These are phyloP conservation scores for Eragrostis curvula DNA, from an alignment of 176 grass and related monocot genomes.

Conservation along the genomic window DNA sequence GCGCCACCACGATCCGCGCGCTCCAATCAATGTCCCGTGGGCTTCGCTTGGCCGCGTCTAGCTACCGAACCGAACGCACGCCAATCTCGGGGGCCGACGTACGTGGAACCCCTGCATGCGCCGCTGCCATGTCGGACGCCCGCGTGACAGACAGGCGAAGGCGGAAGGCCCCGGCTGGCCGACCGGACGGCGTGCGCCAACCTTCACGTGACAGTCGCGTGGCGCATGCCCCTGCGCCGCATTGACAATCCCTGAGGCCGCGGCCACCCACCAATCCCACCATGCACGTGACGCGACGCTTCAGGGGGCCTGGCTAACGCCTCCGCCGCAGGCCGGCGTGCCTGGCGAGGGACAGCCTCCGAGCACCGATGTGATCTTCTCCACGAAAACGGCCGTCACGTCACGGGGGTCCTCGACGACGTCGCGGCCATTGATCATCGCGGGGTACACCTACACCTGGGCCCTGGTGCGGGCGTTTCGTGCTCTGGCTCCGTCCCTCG, in stretches of 20 bases:
- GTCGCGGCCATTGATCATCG: too few relatives aligned
- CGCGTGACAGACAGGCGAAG: neutral
- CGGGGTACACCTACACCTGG: too few relatives aligned
- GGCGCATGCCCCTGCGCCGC: neutral
- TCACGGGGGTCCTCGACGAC: too few relatives aligned
- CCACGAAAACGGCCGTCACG: slow-evolving; percentile 11
- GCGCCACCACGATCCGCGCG: neutral
- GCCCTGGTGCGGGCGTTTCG: neutral
- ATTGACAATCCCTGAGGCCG: too few relatives aligned
- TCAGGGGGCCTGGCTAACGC: too few relatives aligned
- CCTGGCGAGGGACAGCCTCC: slow-evolving; percentile 5
- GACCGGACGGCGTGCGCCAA: slow-evolving; percentile 32
- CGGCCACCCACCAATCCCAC: too few relatives aligned
- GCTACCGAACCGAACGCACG: slow-evolving; percentile 48
- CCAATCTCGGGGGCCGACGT: slow-evolving; percentile 37
- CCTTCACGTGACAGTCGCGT: slow-evolving; percentile 56
- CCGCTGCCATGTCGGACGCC: slow-evolving; percentile 39
- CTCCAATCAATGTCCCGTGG: slow-evolving; percentile 10
- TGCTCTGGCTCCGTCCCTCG: neutral
- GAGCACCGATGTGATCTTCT: neutral
- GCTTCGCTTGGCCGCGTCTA: slow-evolving; percentile 17
- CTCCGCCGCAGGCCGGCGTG: neutral
- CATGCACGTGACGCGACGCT: neutral
- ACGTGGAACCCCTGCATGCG: slow-evolving; percentile 41
- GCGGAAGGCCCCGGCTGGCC: neutral